Base-by-base conservation (phyloP, 768 basidiomycete species). In the Artomyces pyxidatus region DNA sequence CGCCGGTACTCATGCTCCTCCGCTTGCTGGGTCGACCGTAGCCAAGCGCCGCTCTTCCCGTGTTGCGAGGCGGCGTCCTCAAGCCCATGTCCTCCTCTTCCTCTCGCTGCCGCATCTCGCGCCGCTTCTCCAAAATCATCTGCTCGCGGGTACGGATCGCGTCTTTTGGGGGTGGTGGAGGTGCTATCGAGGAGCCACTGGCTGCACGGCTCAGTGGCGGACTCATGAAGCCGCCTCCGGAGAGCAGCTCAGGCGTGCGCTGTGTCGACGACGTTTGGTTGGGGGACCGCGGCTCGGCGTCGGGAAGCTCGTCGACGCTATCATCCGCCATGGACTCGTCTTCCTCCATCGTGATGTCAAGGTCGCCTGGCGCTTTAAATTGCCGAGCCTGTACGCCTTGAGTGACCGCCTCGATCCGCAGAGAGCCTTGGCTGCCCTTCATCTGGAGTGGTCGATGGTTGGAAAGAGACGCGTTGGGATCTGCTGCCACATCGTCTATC, bases 1-100 rank as follows among this genome's bases (percentile, higher is more conserved):
- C 89, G 8, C 83, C 81, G 1, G 85, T 88, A 59, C 85, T 90
- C 73, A 80, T 77, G 62, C 85, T 93, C 47, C 85, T 71, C 54
- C 87, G 70, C 47, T 77, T 70, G 47, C 72, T 78, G 10, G 81
- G 80, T 35, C 83, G 60, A 37, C 56, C 60, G 1, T 3, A 26
- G 19, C 39, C 16, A 9, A 42, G 19, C 4, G 51, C 49, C 10
- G 38, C 59, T 53, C 43, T 55, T 49, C 64, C 61, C 3, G 35
- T 61, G 54, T 44, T 56, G 53, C 63, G 61, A 3, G 62, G 60
- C 46, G 65, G 64, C 14, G 64, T 66, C 59, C 60, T 67, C 51
- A 54, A 64, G 58, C 51, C 67, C 66, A 58, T 59, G 50, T 59
- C 63, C 29, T 69, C 72, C 12, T 72, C 75, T 32, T 75, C 70